Evolutionary conservation across 2,329 filamentous ascomycete species (phyloP).

Genomic region (Nothopassalora personata): DNA sequence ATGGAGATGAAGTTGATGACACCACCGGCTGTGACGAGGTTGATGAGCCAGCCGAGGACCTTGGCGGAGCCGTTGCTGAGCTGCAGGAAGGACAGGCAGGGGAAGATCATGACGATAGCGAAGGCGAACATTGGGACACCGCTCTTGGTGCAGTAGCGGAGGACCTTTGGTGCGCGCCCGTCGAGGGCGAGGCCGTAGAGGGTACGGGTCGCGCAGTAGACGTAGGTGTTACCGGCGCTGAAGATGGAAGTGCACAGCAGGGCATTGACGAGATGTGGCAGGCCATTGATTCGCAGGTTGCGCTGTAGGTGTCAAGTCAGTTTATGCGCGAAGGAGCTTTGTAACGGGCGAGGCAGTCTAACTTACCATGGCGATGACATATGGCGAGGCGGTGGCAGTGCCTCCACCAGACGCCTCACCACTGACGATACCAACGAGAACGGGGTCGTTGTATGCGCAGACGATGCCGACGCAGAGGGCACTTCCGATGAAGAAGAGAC

Average conservation of each 20-base stretch:
- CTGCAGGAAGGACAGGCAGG: conserved; percentile 32
- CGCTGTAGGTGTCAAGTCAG: conserved; percentile 21
- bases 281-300: conserved; percentile 38
- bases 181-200: conserved; percentile 50
- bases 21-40: conserved; percentile 50
- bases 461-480: conserved; percentile 44
- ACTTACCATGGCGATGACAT: conserved; percentile 46
- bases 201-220: conserved; percentile 48
- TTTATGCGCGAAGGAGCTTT: background rate
- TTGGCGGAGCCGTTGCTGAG: conserved; percentile 27
- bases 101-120: conserved; percentile 38
- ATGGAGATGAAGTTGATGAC: conserved; percentile 61
- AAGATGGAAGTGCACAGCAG: conserved; percentile 48
- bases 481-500: conserved; percentile 45
- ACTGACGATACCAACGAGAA: conserved; percentile 24
- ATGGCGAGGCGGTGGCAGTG: conserved; percentile 60
- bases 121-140: conserved; percentile 58
- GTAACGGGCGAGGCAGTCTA: background rate
- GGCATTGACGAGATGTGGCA: conserved; percentile 36
- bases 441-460: conserved; percentile 32
- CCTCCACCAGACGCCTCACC: conserved; percentile 20
- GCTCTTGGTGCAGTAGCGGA: conserved; percentile 53
- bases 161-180: conserved; percentile 48
- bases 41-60: conserved; percentile 42
- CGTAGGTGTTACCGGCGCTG: conserved; percentile 50